A percentile compares a stretch with the other conserved stretches of the same genome.
phyloP scores from a whole-genome alignment of 257 asterid species.

The Anisodus acutangulus region DNA sequence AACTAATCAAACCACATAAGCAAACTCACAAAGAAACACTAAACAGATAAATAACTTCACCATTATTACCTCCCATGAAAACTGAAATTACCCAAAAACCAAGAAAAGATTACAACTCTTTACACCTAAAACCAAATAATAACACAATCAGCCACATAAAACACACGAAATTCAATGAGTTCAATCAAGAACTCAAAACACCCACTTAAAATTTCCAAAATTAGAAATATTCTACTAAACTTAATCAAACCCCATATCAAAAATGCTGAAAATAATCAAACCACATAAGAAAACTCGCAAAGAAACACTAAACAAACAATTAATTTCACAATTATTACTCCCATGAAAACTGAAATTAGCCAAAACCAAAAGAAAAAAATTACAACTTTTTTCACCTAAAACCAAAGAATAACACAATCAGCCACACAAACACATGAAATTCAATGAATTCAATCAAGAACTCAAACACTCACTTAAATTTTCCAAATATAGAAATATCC shows the following conservation, averaged over 20 bases:
- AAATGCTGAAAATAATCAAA: not conserved
- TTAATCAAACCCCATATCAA: not conserved
- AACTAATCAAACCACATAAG: not conserved
- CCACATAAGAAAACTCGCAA: not conserved
- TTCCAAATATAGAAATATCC: not conserved
- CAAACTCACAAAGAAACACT: not conserved
- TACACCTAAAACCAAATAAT: not conserved
- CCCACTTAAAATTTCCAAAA: slow-evolving; percentile 12
- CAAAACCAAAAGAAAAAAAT: too few relatives aligned
- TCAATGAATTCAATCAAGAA: not conserved
- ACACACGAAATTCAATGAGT: not conserved
- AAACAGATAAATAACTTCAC: not conserved
- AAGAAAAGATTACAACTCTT: not conserved
- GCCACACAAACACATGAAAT: not conserved
- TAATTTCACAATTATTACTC: not conserved
- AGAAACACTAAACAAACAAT: not conserved
- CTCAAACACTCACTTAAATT: slow-evolving; percentile 16
- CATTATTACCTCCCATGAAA: not conserved
- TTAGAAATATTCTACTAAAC: not conserved
- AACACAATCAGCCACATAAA: not conserved
- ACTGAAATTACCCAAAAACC: not conserved
- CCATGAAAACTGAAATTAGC: not conserved
- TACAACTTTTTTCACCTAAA: too few relatives aligned
- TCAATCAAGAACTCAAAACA: not conserved
- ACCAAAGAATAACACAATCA: not conserved